A percentile compares a stretch with the other conserved stretches of the same genome.
phyloP scores from a whole-genome alignment of 2,329 filamentous ascomycete genomes.

The Pyrenophora seminiperda region DNA sequence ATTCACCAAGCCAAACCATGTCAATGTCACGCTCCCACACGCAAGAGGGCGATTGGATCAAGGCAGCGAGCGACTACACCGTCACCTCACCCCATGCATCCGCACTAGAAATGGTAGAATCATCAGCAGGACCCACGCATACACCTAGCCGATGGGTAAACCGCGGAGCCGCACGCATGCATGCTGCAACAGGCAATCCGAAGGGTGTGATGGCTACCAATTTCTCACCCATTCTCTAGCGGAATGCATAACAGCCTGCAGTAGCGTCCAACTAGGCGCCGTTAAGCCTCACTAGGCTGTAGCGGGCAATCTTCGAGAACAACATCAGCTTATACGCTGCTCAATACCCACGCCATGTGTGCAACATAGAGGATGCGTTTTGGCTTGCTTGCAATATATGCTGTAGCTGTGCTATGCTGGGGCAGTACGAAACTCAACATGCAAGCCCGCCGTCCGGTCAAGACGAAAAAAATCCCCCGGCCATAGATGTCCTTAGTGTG shows the following conservation, averaged over 20 bases:
- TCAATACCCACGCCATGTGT: constrained; percentile 9
- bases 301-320: constrained; percentile 12
- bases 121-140: not conserved
- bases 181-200: constrained; percentile 6
- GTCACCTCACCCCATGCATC: constrained; percentile 1
- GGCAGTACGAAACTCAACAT: not conserved
- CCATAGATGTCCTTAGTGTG: not conserved
- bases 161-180: constrained; percentile 11
- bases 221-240: constrained; percentile 8
- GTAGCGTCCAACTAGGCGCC: constrained; percentile 13
- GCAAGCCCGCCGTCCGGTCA: constrained; percentile 13
- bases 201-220: constrained; percentile 1
- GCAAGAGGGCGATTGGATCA: no score
- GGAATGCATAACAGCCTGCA: constrained; percentile 15
- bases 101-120: not conserved
- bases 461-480: not conserved
- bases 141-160: constrained; percentile 8
- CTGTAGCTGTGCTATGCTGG: constrained; percentile 3
- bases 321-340: not conserved
- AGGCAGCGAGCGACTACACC: not conserved
- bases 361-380: constrained; percentile 11
- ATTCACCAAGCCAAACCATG: no score
- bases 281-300: constrained; percentile 15
- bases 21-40: no score
- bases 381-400: constrained; percentile 3